Percentiles rank a stretch among this genome's conserved stretches.
Conservation (phyloP, 2,329 filamentous ascomycete genomes). For the Fusarium protoensiforme region DNA sequence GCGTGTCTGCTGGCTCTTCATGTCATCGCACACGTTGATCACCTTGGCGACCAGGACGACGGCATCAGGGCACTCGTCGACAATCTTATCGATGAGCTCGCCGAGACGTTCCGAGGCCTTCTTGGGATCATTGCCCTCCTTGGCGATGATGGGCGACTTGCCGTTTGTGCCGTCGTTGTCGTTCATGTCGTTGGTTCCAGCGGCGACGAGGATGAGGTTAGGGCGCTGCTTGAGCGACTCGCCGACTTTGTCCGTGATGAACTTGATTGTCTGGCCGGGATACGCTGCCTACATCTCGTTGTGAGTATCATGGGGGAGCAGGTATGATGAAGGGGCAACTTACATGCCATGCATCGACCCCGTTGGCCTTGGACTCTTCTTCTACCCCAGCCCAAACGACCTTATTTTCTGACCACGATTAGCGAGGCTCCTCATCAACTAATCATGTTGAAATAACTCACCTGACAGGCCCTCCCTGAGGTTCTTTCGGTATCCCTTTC, state of each 20-base stretch:
- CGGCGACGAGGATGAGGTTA: conserved; percentile 14
- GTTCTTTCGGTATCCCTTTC: conserved; percentile 5
- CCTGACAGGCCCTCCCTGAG: conserved; percentile 6
- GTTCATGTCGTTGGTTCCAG: conserved; percentile 29
- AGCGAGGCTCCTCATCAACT: background rate
- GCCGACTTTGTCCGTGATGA: conserved; percentile 10
- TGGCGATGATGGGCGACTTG: background rate
- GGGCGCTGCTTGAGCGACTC: conserved; percentile 6
- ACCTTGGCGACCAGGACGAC: conserved; percentile 17
- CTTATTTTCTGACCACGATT: background rate
- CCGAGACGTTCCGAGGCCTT: background rate
- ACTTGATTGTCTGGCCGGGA: conserved; percentile 18
- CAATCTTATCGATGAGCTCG: conserved; percentile 18
- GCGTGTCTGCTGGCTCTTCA: background rate
- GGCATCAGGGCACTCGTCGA: conserved; percentile 14
- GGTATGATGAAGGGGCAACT: conserved; percentile 1
- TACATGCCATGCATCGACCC: background rate
- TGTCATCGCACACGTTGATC: conserved; percentile 1
- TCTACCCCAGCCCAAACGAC: conserved; percentile 16
- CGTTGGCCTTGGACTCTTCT: background rate
- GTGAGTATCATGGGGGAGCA: too few relatives aligned
- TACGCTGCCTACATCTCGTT: conserved; percentile 10
- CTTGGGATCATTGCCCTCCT: conserved; percentile 11
- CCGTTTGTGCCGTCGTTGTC: background rate
- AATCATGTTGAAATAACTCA: background rate